phyloP scores from a whole-genome alignment of 2,329 filamentous ascomycete genomes.

The Macroventuria anomochaeta region DNA sequence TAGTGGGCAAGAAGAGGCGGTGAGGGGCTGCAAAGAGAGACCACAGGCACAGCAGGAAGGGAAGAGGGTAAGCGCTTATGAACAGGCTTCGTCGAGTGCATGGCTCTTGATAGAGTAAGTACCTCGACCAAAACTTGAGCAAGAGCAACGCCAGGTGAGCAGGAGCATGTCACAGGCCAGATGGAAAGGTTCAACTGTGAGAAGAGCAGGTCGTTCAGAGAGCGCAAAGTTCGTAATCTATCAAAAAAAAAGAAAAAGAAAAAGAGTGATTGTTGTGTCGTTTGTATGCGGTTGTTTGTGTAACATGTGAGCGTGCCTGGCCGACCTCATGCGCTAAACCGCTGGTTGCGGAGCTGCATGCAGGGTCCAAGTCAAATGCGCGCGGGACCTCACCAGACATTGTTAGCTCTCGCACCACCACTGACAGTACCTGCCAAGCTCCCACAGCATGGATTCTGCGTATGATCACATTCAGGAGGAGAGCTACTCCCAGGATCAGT shows the following conservation, averaged over 20 bases:
- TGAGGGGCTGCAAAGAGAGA: too few relatives aligned
- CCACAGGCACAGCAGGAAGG: too few relatives aligned
- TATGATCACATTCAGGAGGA: slow-evolving; percentile 97
- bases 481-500: slow-evolving; percentile 59
- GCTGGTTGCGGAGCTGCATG: slow-evolving; percentile 27
- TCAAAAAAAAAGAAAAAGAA: too few relatives aligned
- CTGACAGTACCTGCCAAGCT: neutral
- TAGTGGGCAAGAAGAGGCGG: slow-evolving; percentile 50
- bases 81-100: too few relatives aligned
- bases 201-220: too few relatives aligned
- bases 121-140: too few relatives aligned
- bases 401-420: slow-evolving; percentile 19
- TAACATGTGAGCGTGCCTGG: slow-evolving; percentile 16
- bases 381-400: slow-evolving; percentile 17
- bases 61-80: neutral
- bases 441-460: slow-evolving; percentile 79
- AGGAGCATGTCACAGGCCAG: neutral
- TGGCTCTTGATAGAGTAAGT: too few relatives aligned
- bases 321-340: slow-evolving; percentile 18
- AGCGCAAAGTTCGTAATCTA: too few relatives aligned
- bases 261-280: neutral
- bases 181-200: neutral
- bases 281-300: neutral
- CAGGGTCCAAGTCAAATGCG: slow-evolving; percentile 16
- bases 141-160: neutral